Evolutionary conservation across 2,329 filamentous ascomycete species (phyloP), one percentile per base, ranked within the genome.

Genomic region (Hymenoscyphus scutula): DNA sequence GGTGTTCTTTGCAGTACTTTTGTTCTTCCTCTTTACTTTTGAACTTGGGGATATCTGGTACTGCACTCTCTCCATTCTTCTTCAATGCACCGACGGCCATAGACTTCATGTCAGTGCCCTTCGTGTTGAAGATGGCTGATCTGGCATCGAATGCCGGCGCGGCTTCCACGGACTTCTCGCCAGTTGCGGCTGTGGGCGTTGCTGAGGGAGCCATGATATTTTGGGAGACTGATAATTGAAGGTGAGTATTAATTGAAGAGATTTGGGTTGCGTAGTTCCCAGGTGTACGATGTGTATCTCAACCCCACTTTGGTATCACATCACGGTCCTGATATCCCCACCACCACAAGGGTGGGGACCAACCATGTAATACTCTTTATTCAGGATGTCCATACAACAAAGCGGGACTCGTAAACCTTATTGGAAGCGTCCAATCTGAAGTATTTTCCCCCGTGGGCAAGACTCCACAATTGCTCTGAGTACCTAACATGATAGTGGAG

Each of bases 1-100:
- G 75, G 48, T 79, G 76, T 45, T 79, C 64, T 58, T 68, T 71
- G 53, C 67, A 64, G 57, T 70, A 72, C 57, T 67, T 65, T n/a
- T 69, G 68, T 62, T 72, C 67, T 11, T 68, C 65, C 17, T 69
- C 60, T 25, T 64, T 64, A 37, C 69, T 66, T 7, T 60, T 63
- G 62, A 73, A 73, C 10, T 25, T 61, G 32, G 59, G 59, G 6
- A 56, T 41, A 0, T 29, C 19, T 25, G 32, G 54, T 15, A 38
- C 41, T 23, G 41, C 41, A 25, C 41, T 56, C 10, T 38, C 32
- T 34, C 29, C 54, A 13, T 38, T 56, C 19, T 56, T 56, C 5
- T 34, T 38, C 4, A 38, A 17, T 25, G 54, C 54, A 34, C 54
- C 54, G 17, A 56, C 54, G 30, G 54, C 54, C 54, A 56, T 56